These are phyloP conservation scores for Calocybe indica DNA, from an alignment of 768 basidiomycete species.

Conservation along the genomic window DNA sequence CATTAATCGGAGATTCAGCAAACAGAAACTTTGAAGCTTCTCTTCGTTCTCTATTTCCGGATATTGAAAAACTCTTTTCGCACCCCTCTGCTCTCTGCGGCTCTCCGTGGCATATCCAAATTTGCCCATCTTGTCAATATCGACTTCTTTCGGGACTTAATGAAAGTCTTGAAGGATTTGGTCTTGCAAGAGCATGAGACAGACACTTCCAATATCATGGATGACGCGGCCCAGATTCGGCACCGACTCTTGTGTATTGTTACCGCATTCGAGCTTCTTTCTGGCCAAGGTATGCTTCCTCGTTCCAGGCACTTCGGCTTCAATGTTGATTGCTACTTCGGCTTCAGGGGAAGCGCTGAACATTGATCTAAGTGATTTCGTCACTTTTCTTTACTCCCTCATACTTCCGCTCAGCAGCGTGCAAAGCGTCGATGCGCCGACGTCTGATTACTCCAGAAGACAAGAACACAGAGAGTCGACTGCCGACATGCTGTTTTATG, in stretches of 20 bases:
- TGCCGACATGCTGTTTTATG: conserved; percentile 79
- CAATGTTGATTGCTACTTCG: conserved; percentile 8
- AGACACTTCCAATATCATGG: conserved; percentile 30
- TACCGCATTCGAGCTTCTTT: conserved; percentile 95
- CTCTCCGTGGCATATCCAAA: conserved; percentile 86
- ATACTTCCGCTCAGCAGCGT: conserved; percentile 69
- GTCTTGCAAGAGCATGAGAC: conserved; percentile 47
- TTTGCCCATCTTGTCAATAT: conserved; percentile 97
- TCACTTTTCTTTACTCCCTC: conserved; percentile 76
- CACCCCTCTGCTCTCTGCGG: conserved; percentile 77
- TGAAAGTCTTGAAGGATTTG: conserved; percentile 78
- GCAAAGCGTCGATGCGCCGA: conserved; percentile 48
- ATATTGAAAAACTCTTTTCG: conserved; percentile 83
- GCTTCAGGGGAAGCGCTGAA: conserved; percentile 89
- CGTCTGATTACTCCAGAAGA: too few species aligned
- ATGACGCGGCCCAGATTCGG: conserved; percentile 37
- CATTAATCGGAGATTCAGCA: conserved; percentile 46
- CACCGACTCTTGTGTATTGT: conserved; percentile 80
- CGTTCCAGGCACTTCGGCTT: conserved; percentile 4
- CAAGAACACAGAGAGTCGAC: conserved; percentile 26
- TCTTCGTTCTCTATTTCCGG: conserved; percentile 96
- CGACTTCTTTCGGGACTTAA: conserved; percentile 95
- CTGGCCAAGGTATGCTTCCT: conserved; percentile 75
- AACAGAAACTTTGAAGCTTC: conserved; percentile 95
- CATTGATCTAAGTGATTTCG: conserved; percentile 89